Base-by-base conservation (phyloP, 768 basidiomycete genomes). In the Pisolithus albus region DNA sequence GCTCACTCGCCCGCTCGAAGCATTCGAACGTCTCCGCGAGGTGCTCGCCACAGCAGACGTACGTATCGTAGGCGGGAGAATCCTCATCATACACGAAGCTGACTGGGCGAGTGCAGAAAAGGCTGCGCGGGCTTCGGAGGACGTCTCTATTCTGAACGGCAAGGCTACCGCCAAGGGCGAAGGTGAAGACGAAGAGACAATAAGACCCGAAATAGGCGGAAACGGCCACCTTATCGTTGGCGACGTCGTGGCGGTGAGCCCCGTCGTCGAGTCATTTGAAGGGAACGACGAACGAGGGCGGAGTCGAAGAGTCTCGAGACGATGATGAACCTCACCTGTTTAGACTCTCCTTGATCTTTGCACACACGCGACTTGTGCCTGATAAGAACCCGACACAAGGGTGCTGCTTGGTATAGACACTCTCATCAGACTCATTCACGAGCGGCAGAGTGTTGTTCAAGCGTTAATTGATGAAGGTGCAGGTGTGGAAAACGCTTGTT, bases 1-100 rank as follows among this genome's bases (percentile, higher is more conserved):
- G 50, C 72, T 94, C 6, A 60, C 70, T 1, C 71, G 69, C 7
- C 67, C 93, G 21, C 72, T 78, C 1, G 65, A 70, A 7, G 78
- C 83, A 39, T 66, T 84, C 42, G 64, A 68, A 13, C 74, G 78
- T 37, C 76, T 23, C 21, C 21, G 21, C 21, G 21, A 2, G 21
- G 21, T 4, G 4, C 21, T 23, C 4, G 21, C 21, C 2, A 56
- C 64, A 2, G 65, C 84, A 5, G 82, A 95, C 56, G 63, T 92
- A 56, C 80, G 89, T 23, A 89, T 98, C 74, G 79, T 91, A 8
- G 93, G 89, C 6, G 79, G 76, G 24, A 92, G 88, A 59, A 64
- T 96, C 21, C 21, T 23, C 2, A 73, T 98, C 38, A 66, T 94
- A 23, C 4, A 23, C 21, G 21, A 23, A 23, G 21, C 2, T 23